These are phyloP conservation scores for Cryptococcus sp. DNA, from an alignment of 1,284 basidiomycete species.

Conservation along the genomic window DNA sequence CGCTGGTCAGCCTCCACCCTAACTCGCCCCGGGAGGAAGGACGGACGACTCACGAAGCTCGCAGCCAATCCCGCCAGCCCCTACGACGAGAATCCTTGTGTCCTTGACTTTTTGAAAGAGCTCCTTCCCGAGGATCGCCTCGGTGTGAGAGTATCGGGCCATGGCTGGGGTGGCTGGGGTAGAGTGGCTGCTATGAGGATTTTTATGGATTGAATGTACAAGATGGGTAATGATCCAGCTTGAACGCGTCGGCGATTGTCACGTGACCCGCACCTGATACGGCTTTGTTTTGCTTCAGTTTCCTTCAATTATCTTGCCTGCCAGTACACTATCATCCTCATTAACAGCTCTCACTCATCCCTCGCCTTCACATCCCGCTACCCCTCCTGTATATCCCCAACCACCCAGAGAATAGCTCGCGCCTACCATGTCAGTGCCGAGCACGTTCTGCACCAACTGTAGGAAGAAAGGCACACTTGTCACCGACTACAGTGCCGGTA, in stretches of 20 bases:
- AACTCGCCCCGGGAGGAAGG: background rate
- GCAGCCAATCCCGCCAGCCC: slow-evolving; percentile 95
- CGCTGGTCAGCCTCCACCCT: background rate
- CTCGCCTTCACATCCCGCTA: no score
- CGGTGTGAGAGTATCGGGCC: slow-evolving; percentile 35
- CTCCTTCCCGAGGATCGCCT: slow-evolving; percentile 68
- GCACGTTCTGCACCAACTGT: slow-evolving; percentile 34
- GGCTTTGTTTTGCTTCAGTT: no score
- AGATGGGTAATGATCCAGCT: no score
- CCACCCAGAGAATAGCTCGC: no score
- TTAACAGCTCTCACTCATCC: no score
- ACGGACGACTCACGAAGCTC: slow-evolving; percentile 69
- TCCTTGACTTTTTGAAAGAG: slow-evolving; percentile 55
- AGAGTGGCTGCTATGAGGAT: no score
- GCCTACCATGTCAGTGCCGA: background rate
- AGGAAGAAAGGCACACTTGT: slow-evolving; percentile 18
- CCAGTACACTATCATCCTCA: no score
- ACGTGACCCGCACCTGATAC: no score
- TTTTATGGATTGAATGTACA: no score
- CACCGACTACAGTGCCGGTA: slow-evolving; percentile 36
- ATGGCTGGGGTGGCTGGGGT: slow-evolving; percentile 15
- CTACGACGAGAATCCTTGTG: slow-evolving; percentile 82
- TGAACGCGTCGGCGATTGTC: no score
- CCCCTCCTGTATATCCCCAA: no score
- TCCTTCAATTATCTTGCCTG: no score